These are phyloP conservation scores for Pulveroboletus sp. DNA, from an alignment of 768 basidiomycete species.

Conservation along the genomic window DNA sequence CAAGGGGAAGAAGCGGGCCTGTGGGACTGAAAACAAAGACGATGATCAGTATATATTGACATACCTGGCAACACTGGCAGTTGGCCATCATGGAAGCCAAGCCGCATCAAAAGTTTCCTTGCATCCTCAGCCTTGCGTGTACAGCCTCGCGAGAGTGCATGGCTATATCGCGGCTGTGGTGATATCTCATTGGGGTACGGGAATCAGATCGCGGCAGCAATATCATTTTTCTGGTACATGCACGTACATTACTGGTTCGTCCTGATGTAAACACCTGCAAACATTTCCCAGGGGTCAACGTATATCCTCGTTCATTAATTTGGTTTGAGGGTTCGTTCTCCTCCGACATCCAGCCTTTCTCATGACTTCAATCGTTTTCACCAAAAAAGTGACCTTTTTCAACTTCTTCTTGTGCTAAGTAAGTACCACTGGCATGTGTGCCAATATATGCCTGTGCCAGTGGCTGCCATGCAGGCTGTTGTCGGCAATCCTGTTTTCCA, in stretches of 20 bases:
- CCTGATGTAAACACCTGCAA: too few species aligned
- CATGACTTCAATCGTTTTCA: too few species aligned
- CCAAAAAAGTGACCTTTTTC: too few species aligned
- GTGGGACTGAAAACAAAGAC: neutral
- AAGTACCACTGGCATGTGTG: too few species aligned
- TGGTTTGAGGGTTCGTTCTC: too few species aligned
- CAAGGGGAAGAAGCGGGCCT: neutral
- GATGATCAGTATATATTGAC: slow-evolving; percentile 13
- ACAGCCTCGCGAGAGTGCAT: slow-evolving; percentile 10
- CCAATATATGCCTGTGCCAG: too few species aligned
- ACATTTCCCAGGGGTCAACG: too few species aligned
- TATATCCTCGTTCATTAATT: too few species aligned
- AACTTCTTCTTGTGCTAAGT: too few species aligned
- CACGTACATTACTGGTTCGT: too few species aligned
- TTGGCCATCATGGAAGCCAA: slow-evolving; percentile 17
- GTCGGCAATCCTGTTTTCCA: neutral
- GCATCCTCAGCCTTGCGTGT: neutral
- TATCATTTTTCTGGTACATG: neutral
- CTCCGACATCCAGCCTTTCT: too few species aligned
- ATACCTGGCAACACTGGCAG: slow-evolving; percentile 20
- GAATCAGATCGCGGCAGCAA: neutral
- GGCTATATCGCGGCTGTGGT: neutral
- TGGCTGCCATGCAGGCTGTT: too few species aligned
- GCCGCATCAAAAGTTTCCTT: slow-evolving; percentile 12
- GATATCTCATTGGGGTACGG: neutral